A percentile compares a stretch with the other conserved stretches of the same genome.
Conservation (phyloP, 805 yeast species). For the Starmerella etchellsii region DNA sequence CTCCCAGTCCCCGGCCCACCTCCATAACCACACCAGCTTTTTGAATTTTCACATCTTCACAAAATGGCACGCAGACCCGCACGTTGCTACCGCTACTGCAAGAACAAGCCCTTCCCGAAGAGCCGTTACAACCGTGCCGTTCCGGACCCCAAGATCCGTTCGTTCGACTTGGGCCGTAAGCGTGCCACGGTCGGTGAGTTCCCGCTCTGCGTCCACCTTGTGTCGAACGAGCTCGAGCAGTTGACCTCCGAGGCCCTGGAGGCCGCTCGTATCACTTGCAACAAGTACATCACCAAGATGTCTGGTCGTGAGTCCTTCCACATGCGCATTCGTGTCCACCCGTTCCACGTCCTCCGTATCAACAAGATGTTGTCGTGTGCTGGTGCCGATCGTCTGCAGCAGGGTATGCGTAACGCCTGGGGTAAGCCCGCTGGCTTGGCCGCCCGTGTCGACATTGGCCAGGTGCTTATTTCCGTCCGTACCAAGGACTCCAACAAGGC, state of each 20-base stretch:
- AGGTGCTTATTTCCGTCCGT: constrained; percentile 94
- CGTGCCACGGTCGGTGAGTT: constrained; percentile 98
- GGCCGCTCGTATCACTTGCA: constrained; percentile 99
- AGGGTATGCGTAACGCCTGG: constrained; percentile 99
- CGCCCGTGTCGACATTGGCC: constrained; percentile 98
- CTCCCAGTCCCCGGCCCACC: not conserved
- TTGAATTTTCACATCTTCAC: too few relatives aligned
- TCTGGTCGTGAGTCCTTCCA: constrained; percentile 99
- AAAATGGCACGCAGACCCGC: constrained; percentile 99
- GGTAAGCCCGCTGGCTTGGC: constrained; percentile 99
- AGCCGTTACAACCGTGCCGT: constrained; percentile 99
- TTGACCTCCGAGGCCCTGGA: constrained; percentile 98
- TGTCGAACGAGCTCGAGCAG: constrained; percentile 98
- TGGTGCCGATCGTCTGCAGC: constrained; percentile 99
- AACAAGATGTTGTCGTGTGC: constrained; percentile 99
- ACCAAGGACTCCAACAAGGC: constrained; percentile 97
- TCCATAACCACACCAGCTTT: not conserved
- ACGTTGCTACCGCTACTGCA: constrained; percentile 99
- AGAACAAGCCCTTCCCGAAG: constrained; percentile 99
- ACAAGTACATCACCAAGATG: constrained; percentile 95
- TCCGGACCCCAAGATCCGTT: constrained; percentile 99
- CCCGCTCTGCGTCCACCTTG: constrained; percentile 99
- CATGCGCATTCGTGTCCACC: constrained; percentile 99
- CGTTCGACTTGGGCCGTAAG: constrained; percentile 99
- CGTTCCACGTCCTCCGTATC: constrained; percentile 99